Evolutionary conservation across 768 basidiomycete species (phyloP), one percentile per base, ranked within the genome.

Genomic region (Gelatoporia subvermispora): DNA sequence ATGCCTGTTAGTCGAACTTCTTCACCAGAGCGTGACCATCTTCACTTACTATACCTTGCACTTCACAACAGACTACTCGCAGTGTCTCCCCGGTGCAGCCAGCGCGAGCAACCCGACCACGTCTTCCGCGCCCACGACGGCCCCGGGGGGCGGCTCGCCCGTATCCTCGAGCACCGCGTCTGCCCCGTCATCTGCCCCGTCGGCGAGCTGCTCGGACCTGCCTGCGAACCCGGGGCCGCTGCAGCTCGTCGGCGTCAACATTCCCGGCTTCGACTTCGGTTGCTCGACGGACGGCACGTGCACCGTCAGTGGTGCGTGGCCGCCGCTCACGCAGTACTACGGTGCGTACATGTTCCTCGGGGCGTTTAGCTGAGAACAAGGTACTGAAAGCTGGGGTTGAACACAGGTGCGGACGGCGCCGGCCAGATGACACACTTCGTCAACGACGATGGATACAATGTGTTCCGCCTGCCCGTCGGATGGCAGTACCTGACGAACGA

Each of bases 281-380:
- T 50, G 50, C 48, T 25, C 72, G 15, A 74, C 73, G 1, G 63
- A 75, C 53, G 74, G 73, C 13, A 73, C 71, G 23, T 74, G 73
- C 62, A 70, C 43, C n/a, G 69, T 68, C 13, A 57, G 54, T 23
- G 61, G 64, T 4, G 60, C 62, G 16, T 58, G 56, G 46, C 75
- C 75, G 20, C 76, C 74, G 10, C 55, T 65, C 8, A 55, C 63
- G 34, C 76, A 79, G 48, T 76, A 80, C 58, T 78, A 79, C 53
- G 69, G 65, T 67, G 35, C 52, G 63, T 58, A 1, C 10, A 35
- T 38, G 7, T 23, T 7, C 28, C 13, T 25, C 10, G 13, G 22
- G n/a, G 2, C 3, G 28, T 41, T n/a, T n/a, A n/a, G 9, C 13
- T 15, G 3, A 21, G 1, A 34, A 8, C 4, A n/a, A n/a, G n/a